phyloP scores from a whole-genome alignment of 139 green algal genomes.

The Diplosphaera chodatii region DNA sequence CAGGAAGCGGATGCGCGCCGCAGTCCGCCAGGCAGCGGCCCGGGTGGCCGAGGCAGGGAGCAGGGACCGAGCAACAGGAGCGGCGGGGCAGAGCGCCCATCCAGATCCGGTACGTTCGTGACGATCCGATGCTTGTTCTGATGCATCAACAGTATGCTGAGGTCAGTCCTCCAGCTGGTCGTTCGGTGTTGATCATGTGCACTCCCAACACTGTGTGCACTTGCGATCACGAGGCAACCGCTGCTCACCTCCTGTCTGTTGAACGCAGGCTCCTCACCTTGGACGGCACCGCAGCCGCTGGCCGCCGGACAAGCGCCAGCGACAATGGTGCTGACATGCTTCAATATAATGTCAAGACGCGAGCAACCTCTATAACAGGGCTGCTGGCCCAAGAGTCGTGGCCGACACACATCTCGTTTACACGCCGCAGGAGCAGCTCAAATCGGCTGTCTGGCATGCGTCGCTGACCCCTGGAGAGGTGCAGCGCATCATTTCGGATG shows the following conservation, averaged over 20 bases:
- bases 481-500: slow-evolving; percentile 9
- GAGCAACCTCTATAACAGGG: not conserved
- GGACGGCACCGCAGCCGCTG: not conserved
- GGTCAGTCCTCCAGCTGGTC: too few species aligned
- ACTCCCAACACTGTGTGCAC: too few species aligned
- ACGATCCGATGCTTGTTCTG: too few species aligned
- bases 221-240: too few species aligned
- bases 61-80: not conserved
- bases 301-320: too few species aligned
- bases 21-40: too few species aligned
- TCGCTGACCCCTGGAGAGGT: slow-evolving; percentile 22
- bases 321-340: not conserved
- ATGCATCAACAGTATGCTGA: too few species aligned
- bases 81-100: not conserved
- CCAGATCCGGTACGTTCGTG: not conserved
- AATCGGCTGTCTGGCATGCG: slow-evolving; percentile 15
- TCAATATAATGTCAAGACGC: too few species aligned
- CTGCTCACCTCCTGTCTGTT: too few species aligned
- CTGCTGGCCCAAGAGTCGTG: too few species aligned
- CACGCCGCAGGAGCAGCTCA: slow-evolving; percentile 5
- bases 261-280: not conserved
- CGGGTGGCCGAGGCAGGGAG: not conserved
- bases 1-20: not conserved
- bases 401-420: too few species aligned
- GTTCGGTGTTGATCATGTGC: too few species aligned